These are phyloP conservation scores for Mortierella sp. DNA, from an alignment of 371 early-diverging fungal genomes.

Conservation along the genomic window DNA sequence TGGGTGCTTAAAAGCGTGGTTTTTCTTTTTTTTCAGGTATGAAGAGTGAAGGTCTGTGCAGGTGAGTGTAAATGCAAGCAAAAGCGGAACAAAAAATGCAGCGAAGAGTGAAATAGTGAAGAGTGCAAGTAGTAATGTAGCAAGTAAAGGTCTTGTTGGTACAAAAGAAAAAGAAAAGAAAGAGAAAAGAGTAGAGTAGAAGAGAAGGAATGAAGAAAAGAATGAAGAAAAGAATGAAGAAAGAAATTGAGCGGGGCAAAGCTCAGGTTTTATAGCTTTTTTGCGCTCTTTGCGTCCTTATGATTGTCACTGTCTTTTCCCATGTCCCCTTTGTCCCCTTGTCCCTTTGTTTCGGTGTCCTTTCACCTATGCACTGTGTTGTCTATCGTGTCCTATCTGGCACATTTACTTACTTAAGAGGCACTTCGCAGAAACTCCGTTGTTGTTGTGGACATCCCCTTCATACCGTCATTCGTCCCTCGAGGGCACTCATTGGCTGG, in stretches of 20 bases:
- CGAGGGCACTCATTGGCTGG: neutral
- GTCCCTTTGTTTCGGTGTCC: neutral
- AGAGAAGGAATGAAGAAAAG: neutral
- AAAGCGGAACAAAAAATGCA: neutral
- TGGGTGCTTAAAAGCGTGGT: neutral
- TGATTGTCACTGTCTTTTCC: neutral
- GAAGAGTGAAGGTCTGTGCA: neutral
- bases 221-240: neutral
- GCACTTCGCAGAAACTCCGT: conserved; percentile 12
- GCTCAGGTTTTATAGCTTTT: neutral
- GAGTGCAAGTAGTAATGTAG: neutral
- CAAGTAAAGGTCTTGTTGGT: neutral
- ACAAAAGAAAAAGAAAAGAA: neutral
- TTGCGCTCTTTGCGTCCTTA: neutral
- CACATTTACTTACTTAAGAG: neutral
- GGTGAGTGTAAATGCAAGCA: conserved; percentile 13
- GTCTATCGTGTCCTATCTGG: neutral
- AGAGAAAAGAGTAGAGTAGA: neutral
- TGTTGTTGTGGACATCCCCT: neutral
- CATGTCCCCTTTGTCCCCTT: too few species aligned
- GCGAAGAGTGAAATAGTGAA: neutral
- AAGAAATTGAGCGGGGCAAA: neutral
- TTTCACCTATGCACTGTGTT: neutral
- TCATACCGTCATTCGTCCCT: neutral
- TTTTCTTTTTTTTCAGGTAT: too few species aligned